phyloP scores from a whole-genome alignment of 176 grass and related monocot species.

The sorghum (Sorghum bicolor) region Sorghum_bicolor_NCBIv3 NC_012874.2:59443001-59443500 shows the following conservation, averaged over 20 bases:
- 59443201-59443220: slow-evolving; percentile 93
- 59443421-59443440: slow-evolving; percentile 86
- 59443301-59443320: slow-evolving; percentile 97
- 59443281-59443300: slow-evolving; percentile 37
- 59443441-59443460: not conserved
- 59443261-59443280: slow-evolving; percentile 26
- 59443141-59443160: slow-evolving; percentile 83
- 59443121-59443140: slow-evolving; percentile 71
- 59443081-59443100: slow-evolving; percentile 93
- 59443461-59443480: too few species aligned
- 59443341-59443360: slow-evolving; percentile 83
- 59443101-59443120: slow-evolving; percentile 96
- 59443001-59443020: slow-evolving; percentile 84
- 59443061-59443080: slow-evolving; percentile 87
- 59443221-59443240: slow-evolving; percentile 64
- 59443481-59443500: too few species aligned
- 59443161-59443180: slow-evolving; percentile 95
- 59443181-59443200: slow-evolving; percentile 85
- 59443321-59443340: slow-evolving; percentile 93
- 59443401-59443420: slow-evolving; percentile 83
- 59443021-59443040: slow-evolving; percentile 78
- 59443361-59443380: slow-evolving; percentile 85
- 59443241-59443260: not conserved
- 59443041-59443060: slow-evolving; percentile 92
- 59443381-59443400: slow-evolving; percentile 94